phyloP scores from a whole-genome alignment of 352 stramenopile species.

The Phytopythium vexans region DNA sequence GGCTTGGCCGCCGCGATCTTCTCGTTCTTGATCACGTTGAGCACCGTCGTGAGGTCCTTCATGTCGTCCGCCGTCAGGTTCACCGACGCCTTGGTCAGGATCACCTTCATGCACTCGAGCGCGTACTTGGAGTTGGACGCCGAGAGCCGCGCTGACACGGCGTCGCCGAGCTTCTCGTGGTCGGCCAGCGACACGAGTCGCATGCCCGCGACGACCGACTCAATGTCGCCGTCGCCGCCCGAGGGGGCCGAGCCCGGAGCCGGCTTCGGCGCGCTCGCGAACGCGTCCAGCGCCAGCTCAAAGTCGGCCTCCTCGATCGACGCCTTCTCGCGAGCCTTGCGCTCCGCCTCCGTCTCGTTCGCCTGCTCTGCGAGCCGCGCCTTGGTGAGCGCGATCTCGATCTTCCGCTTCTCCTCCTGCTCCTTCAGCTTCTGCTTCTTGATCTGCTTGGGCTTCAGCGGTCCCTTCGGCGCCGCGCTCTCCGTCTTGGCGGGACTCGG shows the following conservation, averaged over 20 bases:
- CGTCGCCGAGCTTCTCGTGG: slow-evolving; percentile 67
- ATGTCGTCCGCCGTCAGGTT: slow-evolving; percentile 82
- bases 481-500: slow-evolving; percentile 16
- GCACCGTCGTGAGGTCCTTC: slow-evolving; percentile 84
- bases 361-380: slow-evolving; percentile 65
- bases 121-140: slow-evolving; percentile 75
- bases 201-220: slow-evolving; percentile 51
- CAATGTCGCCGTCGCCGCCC: slow-evolving; percentile 21
- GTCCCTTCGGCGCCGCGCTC: slow-evolving; percentile 34
- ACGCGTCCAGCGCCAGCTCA: slow-evolving; percentile 72
- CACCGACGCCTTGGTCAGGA: slow-evolving; percentile 72
- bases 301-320: slow-evolving; percentile 73
- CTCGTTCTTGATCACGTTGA: slow-evolving; percentile 88
- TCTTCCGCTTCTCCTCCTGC: slow-evolving; percentile 76
- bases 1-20: slow-evolving; percentile 80
- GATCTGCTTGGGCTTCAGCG: slow-evolving; percentile 81
- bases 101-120: slow-evolving; percentile 77
- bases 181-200: slow-evolving; percentile 68
- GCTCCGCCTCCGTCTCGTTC: slow-evolving; percentile 61
- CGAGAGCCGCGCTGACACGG: slow-evolving; percentile 50
- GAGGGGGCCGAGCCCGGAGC: slow-evolving; percentile 19
- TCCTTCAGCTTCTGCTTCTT: slow-evolving; percentile 88
- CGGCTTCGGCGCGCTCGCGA: slow-evolving; percentile 42
- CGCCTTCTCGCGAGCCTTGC: slow-evolving; percentile 51
- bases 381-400: slow-evolving; percentile 76